Base-by-base conservation (phyloP, 2,329 filamentous ascomycete genomes). In the Escovopsis sp. region DNA sequence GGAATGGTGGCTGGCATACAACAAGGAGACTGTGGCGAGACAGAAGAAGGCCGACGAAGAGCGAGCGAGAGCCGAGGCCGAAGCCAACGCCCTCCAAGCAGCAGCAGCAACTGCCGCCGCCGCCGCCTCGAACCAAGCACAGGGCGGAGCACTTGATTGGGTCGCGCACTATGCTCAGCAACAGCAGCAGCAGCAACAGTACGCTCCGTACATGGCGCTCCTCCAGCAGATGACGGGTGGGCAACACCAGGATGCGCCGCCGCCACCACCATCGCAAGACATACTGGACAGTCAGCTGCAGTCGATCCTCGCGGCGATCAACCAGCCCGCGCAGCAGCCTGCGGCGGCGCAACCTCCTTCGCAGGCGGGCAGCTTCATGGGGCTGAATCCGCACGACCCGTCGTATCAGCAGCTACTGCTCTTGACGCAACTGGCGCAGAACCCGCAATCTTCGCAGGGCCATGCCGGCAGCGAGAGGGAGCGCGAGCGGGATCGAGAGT, bases 1-100 rank as follows among this genome's bases (percentile, higher is more conserved):
- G 9, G 62, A 70, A 41, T 76, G 70, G 70, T 65, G 63, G 55
- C 50, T 61, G 10, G 68, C 66, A 0, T 65, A 62, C 41, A 58
- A 60, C 36, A 60, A 55, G 39, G 61, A 62, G 35, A 31, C 48
- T 11, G 51, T 56, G 8, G 47, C 49, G 2, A 56, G 55, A 31
- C 53, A 62, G 32, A 59, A 59, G 36, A 56, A 50, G 34, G 53
- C 55, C 19, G 55, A 60, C 2, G 59, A 60, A 25, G 54, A 57
- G 19, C 50, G 47, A 8, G 54, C 54, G n/a, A 49, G 50, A 38
- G 46, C 48, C 14, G 52, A 41, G 33, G 54, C 52, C 17, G 49
- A 57, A 28, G 53, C 49, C 17, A 50, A 55, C 33, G 44, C 49
- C 1, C 43, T 52, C n/a, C 43, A 46, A 29, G 43, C 43, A 16